Percentiles rank a stretch among this genome's conserved stretches.
These are phyloP conservation scores for Penicillium sp. DNA, from an alignment of 2,329 filamentous ascomycete species.

Conservation along the genomic window DNA sequence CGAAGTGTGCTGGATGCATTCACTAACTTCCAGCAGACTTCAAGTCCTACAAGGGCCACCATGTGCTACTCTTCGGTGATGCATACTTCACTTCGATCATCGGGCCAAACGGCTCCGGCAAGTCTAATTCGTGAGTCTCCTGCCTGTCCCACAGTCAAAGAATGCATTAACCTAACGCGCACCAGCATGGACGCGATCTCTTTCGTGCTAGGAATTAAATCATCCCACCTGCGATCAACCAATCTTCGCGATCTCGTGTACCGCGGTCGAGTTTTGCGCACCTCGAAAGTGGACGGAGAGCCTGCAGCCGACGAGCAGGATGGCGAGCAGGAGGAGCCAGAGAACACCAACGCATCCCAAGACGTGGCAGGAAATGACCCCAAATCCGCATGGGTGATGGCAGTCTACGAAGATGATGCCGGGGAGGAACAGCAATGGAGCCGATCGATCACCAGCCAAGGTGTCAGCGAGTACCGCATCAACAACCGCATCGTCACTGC, in stretches of 20 bases:
- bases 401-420: constrained; percentile 96
- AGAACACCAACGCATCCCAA: constrained; percentile 62
- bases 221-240: constrained; percentile 91
- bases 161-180: constrained; percentile 22
- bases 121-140: constrained; percentile 84
- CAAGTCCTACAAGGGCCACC: constrained; percentile 98
- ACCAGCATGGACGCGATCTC: constrained; percentile 96
- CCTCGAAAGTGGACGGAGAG: constrained; percentile 83
- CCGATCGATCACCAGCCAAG: constrained; percentile 83
- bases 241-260: constrained; percentile 95
- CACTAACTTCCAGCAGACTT: constrained; percentile 66
- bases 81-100: constrained; percentile 99
- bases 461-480: constrained; percentile 93
- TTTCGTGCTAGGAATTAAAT: constrained; percentile 97
- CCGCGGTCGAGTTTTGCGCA: constrained; percentile 88
- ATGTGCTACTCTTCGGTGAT: constrained; percentile 91
- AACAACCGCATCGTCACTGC: constrained; percentile 88
- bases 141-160: neutral
- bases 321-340: constrained; percentile 61
- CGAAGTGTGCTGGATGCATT: constrained; percentile 10
- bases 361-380: constrained; percentile 68
- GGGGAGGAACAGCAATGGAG: constrained; percentile 96
- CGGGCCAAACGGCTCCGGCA: constrained; percentile 98
- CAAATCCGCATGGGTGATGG: constrained; percentile 98
- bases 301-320: constrained; percentile 64